Evolutionary conservation across 331 rosid species (phyloP).

Genomic region (Phaseolus coccineus): DNA sequence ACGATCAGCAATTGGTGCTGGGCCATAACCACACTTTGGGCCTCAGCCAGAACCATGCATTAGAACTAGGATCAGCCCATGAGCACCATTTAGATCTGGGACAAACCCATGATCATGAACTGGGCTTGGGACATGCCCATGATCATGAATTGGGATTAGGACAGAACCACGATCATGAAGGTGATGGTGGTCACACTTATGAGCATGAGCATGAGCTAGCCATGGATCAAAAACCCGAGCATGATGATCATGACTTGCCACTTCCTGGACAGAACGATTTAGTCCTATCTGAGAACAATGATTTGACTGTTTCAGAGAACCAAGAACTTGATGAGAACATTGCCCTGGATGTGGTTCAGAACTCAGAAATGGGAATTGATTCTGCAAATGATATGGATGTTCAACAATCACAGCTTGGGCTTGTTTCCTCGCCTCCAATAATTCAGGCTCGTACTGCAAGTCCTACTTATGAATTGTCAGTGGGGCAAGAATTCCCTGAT

Average conservation of each 20-base stretch:
- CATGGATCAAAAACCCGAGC: slow-evolving; percentile 82
- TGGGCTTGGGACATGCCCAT: slow-evolving; percentile 57
- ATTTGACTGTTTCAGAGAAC: slow-evolving; percentile 68
- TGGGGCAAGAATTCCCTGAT: slow-evolving; percentile 93
- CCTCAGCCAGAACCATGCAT: slow-evolving; percentile 64
- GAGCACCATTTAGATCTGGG: slow-evolving; percentile 70
- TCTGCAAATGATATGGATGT: slow-evolving; percentile 57
- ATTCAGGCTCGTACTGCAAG: slow-evolving; percentile 71
- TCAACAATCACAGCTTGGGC: slow-evolving; percentile 60
- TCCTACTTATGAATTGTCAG: slow-evolving; percentile 71
- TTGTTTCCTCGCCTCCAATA: slow-evolving; percentile 45
- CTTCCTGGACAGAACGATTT: slow-evolving; percentile 66
- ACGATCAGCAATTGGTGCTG: slow-evolving; percentile 73
- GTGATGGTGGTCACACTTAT: slow-evolving; percentile 64
- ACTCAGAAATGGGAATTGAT: slow-evolving; percentile 77
- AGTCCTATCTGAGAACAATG: slow-evolving; percentile 72
- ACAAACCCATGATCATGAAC: slow-evolving; percentile 65
- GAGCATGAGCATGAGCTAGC: slow-evolving; percentile 65
- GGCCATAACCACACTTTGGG: slow-evolving; percentile 73
- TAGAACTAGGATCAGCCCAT: slow-evolving; percentile 68
- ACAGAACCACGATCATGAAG: slow-evolving; percentile 64
- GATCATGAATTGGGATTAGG: slow-evolving; percentile 52
- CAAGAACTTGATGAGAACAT: slow-evolving; percentile 83
- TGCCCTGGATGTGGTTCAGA: slow-evolving; percentile 67
- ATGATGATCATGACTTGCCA: slow-evolving; percentile 64